These are phyloP conservation scores for Epichloe elymi DNA, from an alignment of 2,329 filamentous ascomycete genomes.

Conservation along the genomic window DNA sequence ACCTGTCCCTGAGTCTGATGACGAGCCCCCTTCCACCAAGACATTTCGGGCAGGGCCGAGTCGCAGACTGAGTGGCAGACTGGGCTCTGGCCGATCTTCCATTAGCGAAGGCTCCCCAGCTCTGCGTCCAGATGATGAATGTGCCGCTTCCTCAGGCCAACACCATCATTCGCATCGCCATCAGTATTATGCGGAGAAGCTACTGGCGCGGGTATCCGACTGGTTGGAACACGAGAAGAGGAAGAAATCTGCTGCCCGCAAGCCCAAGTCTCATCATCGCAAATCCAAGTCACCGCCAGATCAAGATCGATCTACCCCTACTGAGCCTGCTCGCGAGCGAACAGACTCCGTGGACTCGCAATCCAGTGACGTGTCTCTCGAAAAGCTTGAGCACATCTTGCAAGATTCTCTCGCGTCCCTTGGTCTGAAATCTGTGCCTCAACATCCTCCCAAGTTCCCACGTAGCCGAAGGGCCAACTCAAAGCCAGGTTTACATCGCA, in stretches of 20 bases:
- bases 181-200: slow-evolving; percentile 35
- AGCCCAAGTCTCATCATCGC: slow-evolving; percentile 21
- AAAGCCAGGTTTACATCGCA: slow-evolving; percentile 27
- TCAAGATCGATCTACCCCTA: slow-evolving; percentile 10
- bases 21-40: slow-evolving; percentile 18
- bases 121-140: slow-evolving; percentile 17
- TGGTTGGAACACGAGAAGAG: slow-evolving; percentile 79
- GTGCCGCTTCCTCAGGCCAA: slow-evolving; percentile 10
- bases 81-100: slow-evolving; percentile 32
- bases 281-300: slow-evolving; percentile 26
- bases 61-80: slow-evolving; percentile 22
- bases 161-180: slow-evolving; percentile 19
- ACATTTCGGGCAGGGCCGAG: slow-evolving; percentile 20
- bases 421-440: slow-evolving; percentile 33
- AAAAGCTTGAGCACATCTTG: slow-evolving; percentile 68
- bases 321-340: slow-evolving; percentile 17
- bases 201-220: slow-evolving; percentile 62
- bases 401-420: slow-evolving; percentile 49
- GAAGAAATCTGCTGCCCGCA: slow-evolving; percentile 35
- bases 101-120: slow-evolving; percentile 20
- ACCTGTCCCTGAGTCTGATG: slow-evolving; percentile 25
- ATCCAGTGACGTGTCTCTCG: slow-evolving; percentile 59
- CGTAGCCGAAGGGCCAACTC: slow-evolving; percentile 28
- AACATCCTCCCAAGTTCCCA: slow-evolving; percentile 26
- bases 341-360: slow-evolving; percentile 50